A percentile compares a stretch with the other conserved stretches of the same genome.
These are phyloP conservation scores for Hamigera avellanea DNA, from an alignment of 495 filamentous ascomycete genomes.

Conservation along the genomic window DNA sequence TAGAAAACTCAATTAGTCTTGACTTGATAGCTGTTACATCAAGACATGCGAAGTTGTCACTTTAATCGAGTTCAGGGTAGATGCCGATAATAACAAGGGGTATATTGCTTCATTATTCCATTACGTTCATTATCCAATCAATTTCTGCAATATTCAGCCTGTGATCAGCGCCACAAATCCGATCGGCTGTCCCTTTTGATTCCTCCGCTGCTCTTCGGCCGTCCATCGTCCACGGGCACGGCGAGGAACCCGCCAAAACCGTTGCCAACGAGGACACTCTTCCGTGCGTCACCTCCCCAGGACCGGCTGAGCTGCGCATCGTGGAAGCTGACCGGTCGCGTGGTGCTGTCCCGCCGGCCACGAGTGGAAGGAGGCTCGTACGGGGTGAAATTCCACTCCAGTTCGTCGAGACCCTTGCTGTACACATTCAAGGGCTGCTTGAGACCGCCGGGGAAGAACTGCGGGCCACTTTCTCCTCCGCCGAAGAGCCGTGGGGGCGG, in stretches of 20 bases:
- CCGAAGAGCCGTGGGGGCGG: conserved; percentile 32
- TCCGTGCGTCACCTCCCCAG: conserved; percentile 50
- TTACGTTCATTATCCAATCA: no score
- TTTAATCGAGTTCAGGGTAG: no score
- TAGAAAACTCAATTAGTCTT: no score
- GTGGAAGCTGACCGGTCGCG: conserved; percentile 44
- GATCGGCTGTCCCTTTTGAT: conserved; percentile 23
- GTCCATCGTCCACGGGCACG: conserved; percentile 48
- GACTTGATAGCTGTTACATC: no score
- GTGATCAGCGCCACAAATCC: conserved; percentile 32
- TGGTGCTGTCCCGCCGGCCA: conserved; percentile 24
- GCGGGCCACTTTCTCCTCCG: conserved; percentile 19
- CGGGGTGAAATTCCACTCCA: conserved; percentile 73
- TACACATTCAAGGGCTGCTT: conserved; percentile 65
- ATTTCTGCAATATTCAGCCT: no score
- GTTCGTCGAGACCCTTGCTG: conserved; percentile 72
- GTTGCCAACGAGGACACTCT: conserved; percentile 58
- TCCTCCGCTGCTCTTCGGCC: conserved; percentile 26
- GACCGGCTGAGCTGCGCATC: conserved; percentile 40
- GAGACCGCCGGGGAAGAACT: conserved; percentile 32
- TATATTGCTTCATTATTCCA: no score
- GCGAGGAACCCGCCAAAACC: conserved; percentile 73
- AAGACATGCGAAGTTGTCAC: no score
- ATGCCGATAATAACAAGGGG: no score
- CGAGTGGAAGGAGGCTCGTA: conserved; percentile 34